Evolutionary conservation across 345 rosid species (phyloP).

Genomic region (Lepidium sativum): DNA sequence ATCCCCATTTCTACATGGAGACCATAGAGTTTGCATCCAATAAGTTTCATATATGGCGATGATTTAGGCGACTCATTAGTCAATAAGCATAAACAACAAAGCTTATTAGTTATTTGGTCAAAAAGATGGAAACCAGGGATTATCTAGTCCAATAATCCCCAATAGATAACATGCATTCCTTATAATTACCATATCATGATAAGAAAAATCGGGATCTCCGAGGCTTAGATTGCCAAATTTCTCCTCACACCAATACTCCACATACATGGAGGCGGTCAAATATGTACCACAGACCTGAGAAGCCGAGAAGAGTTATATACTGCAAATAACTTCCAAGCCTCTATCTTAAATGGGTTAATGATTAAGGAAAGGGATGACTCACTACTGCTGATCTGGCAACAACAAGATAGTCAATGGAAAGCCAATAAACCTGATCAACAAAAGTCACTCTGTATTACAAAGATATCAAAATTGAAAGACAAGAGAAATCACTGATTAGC

Average conservation of each 20-base stretch:
- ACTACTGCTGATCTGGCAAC: conserved; percentile 87
- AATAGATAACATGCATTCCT: conserved; percentile 1
- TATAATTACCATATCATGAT: conserved; percentile 61
- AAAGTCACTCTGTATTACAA: conserved; percentile 4
- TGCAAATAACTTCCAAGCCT: conserved; percentile 1
- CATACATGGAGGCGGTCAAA: conserved; percentile 83
- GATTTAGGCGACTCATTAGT: neutral
- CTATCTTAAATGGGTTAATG: conserved; percentile 2
- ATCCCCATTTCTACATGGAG: neutral
- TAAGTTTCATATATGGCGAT: neutral
- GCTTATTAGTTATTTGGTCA: conserved; percentile 9
- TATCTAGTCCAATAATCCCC: neutral
- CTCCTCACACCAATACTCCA: conserved; percentile 97
- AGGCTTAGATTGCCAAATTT: conserved; percentile 56
- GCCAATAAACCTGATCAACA: conserved; percentile 79
- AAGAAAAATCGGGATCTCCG: conserved; percentile 87
- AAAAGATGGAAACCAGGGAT: neutral
- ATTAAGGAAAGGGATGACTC: conserved; percentile 25
- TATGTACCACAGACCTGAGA: conserved; percentile 71
- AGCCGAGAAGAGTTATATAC: neutral
- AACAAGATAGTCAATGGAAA: conserved; percentile 71
- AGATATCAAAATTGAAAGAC: neutral
- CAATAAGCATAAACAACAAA: neutral
- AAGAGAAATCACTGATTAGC: neutral
- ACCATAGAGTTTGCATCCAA: neutral